Percentiles rank a stretch among this genome's conserved stretches.
These are phyloP conservation scores for Sclerotinia glacialis DNA, from an alignment of 2,329 filamentous ascomycete species.

Conservation along the genomic window DNA sequence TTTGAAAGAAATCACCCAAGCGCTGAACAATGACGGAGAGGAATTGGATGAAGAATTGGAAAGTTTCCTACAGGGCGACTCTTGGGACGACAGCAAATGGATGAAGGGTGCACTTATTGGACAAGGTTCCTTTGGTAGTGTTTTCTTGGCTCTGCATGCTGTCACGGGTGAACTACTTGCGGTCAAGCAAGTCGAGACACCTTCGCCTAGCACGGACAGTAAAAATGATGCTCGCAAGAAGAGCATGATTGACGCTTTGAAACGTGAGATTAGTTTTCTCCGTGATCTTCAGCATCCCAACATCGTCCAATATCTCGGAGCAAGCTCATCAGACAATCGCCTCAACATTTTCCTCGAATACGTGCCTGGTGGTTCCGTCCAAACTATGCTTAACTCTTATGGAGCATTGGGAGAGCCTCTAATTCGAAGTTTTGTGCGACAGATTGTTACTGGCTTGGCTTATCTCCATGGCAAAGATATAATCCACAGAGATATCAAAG, in stretches of 20 bases:
- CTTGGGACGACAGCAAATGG: constrained; percentile 97
- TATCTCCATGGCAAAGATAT: constrained; percentile 95
- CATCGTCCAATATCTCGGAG: constrained; percentile 97
- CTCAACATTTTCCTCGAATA: constrained; percentile 99
- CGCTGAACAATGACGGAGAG: constrained; percentile 85
- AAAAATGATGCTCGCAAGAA: constrained; percentile 89
- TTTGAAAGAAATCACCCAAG: constrained; percentile 78
- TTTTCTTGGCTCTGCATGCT: constrained; percentile 91
- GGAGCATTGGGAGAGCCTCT: constrained; percentile 90
- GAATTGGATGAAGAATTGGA: constrained; percentile 85
- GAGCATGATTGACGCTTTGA: constrained; percentile 95
- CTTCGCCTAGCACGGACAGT: constrained; percentile 71
- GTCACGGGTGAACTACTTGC: constrained; percentile 97
- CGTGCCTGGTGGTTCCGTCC: constrained; percentile 93
- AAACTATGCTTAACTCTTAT: constrained; percentile 98
- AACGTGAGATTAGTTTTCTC: constrained; percentile 91
- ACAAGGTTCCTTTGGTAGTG: constrained; percentile 92
- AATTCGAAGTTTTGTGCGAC: constrained; percentile 92
- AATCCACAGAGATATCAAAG: constrained; percentile 98
- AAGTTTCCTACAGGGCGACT: constrained; percentile 87
- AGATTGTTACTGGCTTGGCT: constrained; percentile 87
- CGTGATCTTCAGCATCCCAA: constrained; percentile 94
- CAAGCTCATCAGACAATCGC: constrained; percentile 83
- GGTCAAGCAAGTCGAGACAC: constrained; percentile 95
- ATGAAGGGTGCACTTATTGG: constrained; percentile 99